Conservation (phyloP, 331 rosid species). For the Malus hybrid region DNA sequence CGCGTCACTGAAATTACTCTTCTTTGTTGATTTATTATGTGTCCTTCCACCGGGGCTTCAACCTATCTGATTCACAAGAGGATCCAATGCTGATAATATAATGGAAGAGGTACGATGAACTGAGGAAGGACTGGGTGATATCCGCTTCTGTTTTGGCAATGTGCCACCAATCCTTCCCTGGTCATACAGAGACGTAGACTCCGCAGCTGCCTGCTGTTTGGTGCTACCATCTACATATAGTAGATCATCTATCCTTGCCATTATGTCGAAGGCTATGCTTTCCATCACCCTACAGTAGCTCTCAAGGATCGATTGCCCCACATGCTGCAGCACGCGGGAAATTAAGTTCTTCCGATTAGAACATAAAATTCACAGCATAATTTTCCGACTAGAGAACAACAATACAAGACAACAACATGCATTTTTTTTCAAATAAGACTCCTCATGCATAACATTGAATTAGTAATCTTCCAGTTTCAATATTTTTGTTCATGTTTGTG, state of each 20-base stretch:
- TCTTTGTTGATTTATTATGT: background rate
- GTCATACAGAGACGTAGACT: slow-evolving; percentile 6
- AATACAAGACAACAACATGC: background rate
- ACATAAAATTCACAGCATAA: background rate
- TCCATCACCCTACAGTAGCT: slow-evolving; percentile 53
- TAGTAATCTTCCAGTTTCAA: background rate
- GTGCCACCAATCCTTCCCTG: slow-evolving; percentile 14
- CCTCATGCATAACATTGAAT: background rate
- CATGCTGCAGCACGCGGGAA: slow-evolving; percentile 24
- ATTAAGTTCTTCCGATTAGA: background rate
- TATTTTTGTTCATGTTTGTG: background rate
- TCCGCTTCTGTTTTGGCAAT: slow-evolving; percentile 19
- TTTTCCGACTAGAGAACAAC: background rate
- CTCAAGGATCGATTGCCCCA: slow-evolving; percentile 48
- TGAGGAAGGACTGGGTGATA: slow-evolving; percentile 13
- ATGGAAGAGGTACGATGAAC: slow-evolving; percentile 6
- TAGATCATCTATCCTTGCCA: slow-evolving; percentile 48
- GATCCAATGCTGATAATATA: background rate
- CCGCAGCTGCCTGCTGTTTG: slow-evolving; percentile 25
- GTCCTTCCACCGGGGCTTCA: slow-evolving; percentile 4
- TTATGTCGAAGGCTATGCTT: slow-evolving; percentile 46
- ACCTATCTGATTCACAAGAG: background rate
- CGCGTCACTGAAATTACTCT: background rate
- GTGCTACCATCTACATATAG: slow-evolving; percentile 36
- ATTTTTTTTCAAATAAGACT: background rate